Evolutionary conservation across 306 rosid species (phyloP).

Genomic region (Abrus pulchellus): DNA sequence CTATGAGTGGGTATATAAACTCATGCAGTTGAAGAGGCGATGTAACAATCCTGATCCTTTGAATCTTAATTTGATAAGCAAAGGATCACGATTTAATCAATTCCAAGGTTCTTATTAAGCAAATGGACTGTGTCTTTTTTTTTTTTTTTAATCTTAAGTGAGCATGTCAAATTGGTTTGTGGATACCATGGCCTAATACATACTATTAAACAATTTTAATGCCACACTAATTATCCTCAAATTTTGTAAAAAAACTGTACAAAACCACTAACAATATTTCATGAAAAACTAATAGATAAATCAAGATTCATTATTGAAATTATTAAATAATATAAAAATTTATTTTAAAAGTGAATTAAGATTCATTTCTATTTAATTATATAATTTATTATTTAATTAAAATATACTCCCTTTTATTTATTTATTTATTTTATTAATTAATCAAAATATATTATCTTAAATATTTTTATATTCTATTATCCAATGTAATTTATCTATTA

Average conservation of each 20-base stretch:
- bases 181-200: neutral
- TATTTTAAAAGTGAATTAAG: no score
- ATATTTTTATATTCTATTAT: no score
- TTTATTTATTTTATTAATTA: no score
- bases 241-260: neutral
- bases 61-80: neutral
- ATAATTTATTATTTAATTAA: no score
- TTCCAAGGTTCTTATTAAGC: neutral
- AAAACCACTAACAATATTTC: neutral
- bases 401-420: no score
- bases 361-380: no score
- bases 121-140: neutral
- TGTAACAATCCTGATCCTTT: neutral
- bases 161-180: neutral
- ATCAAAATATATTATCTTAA: no score
- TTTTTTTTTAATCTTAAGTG: neutral
- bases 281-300: neutral
- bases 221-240: constrained; percentile 28
- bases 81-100: neutral
- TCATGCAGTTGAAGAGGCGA: constrained; percentile 35
- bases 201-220: constrained; percentile 20
- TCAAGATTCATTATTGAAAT: neutral
- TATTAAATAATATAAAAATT: no score
- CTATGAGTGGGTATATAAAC: constrained; percentile 1
- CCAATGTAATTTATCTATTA: no score